Evolutionary conservation across 1,284 basidiomycete genomes (phyloP).

Genomic region (Pseudozyma thailandica): DNA sequence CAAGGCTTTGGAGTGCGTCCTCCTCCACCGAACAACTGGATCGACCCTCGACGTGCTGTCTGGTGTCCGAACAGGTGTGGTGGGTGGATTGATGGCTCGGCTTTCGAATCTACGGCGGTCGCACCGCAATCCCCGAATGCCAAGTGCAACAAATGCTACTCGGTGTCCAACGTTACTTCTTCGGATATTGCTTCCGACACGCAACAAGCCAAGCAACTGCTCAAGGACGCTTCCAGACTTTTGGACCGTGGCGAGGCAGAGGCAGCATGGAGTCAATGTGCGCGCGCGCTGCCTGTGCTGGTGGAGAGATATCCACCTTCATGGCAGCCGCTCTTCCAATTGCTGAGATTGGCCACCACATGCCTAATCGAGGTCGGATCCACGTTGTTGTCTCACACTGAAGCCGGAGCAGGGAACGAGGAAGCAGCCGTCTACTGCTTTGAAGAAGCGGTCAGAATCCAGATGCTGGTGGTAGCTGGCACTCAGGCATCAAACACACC

Average conservation of each 20-base stretch:
- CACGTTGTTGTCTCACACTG: conserved; percentile 7
- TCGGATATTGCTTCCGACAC: conserved; percentile 73
- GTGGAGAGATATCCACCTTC: conserved; percentile 69
- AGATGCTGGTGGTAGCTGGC: conserved; percentile 75
- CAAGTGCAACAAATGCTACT: conserved; percentile 71
- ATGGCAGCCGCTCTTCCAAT: conserved; percentile 78
- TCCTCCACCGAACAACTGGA: conserved; percentile 27
- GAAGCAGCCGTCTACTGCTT: conserved; percentile 38
- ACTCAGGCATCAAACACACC: conserved; percentile 67
- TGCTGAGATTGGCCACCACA: conserved; percentile 77
- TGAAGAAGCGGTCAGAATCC: conserved; percentile 43
- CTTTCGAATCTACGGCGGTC: conserved; percentile 36
- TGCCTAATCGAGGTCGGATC: conserved; percentile 72
- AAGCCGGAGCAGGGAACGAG: conserved; percentile 3
- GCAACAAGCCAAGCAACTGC: conserved; percentile 76
- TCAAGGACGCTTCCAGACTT: conserved; percentile 76
- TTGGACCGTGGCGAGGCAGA: conserved; percentile 35
- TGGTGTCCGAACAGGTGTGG: conserved; percentile 71
- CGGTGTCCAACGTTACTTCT: conserved; percentile 71
- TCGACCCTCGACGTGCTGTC: conserved; percentile 78
- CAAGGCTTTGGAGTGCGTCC: conserved; percentile 20
- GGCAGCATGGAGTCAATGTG: conserved; percentile 75
- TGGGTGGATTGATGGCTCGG: conserved; percentile 69
- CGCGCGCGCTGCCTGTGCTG: conserved; percentile 74
- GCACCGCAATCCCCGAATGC: neutral